These are phyloP conservation scores for Eruca vesicaria DNA, from an alignment of 441 rosid genomes.

Conservation along the genomic window DNA sequence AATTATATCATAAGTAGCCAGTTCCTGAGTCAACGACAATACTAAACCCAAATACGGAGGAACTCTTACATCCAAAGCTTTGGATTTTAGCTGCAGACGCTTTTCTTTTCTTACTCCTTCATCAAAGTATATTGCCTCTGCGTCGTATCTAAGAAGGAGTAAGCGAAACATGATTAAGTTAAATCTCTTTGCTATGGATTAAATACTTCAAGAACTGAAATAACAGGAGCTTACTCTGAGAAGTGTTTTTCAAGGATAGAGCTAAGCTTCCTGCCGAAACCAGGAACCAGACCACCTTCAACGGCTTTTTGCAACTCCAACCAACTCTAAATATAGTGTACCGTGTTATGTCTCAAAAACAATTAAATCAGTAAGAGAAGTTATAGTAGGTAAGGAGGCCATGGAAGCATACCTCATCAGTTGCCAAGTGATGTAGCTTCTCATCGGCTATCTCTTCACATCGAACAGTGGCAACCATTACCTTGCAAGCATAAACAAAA, in stretches of 20 bases:
- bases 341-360: conserved; percentile 19
- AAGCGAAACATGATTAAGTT: conserved; percentile 2
- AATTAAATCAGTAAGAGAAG: conserved; percentile 1
- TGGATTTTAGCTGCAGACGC: conserved; percentile 50
- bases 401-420: conserved; percentile 48
- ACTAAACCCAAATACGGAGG: background rate
- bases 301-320: conserved; percentile 59
- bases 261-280: conserved; percentile 74
- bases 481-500: conserved; percentile 44
- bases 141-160: conserved; percentile 54
- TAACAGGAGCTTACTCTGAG: conserved; percentile 57
- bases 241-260: conserved; percentile 58
- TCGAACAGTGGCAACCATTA: conserved; percentile 84
- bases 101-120: conserved; percentile 71
- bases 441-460: conserved; percentile 82
- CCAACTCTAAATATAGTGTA: conserved; percentile 52
- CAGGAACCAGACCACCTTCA: conserved; percentile 55
- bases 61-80: conserved; percentile 66
- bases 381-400: background rate
- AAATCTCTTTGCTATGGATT: background rate
- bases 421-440: conserved; percentile 45
- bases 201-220: background rate
- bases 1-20: conserved; percentile 19
- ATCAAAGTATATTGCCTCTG: conserved; percentile 70
- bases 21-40: background rate